A percentile compares a stretch with the other conserved stretches of the same genome.
Evolutionary conservation across 495 filamentous ascomycete genomes (phyloP).

Genomic region (Podospora pseudoanserina): DNA sequence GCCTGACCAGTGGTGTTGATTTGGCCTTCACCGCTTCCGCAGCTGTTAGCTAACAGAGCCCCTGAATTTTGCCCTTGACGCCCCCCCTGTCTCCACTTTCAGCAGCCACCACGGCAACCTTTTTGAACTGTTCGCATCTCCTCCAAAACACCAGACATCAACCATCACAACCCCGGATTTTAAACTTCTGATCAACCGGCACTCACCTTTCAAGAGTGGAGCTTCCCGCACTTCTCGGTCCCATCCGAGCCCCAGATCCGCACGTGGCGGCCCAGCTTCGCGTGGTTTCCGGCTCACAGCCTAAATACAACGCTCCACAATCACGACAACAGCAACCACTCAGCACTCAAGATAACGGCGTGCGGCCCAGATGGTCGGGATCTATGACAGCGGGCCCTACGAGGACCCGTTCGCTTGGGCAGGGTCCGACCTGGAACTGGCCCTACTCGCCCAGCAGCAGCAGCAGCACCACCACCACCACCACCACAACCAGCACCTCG

Average conservation of each 20-base stretch:
- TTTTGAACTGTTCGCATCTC: background rate
- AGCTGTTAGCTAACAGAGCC: background rate
- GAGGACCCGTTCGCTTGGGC: constrained; percentile 23
- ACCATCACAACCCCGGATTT: constrained; percentile 5
- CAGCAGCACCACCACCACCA: background rate
- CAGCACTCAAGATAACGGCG: background rate
- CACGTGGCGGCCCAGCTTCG: constrained; percentile 17
- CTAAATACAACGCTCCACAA: constrained; percentile 25
- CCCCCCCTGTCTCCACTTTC: constrained; percentile 5
- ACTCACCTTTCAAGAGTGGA: constrained; percentile 15
- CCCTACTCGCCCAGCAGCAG: constrained; percentile 8
- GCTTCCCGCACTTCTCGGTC: constrained; percentile 14
- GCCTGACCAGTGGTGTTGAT: background rate
- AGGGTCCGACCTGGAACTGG: constrained; percentile 15
- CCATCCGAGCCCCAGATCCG: constrained; percentile 3
- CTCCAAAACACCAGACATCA: background rate
- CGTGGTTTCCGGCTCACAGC: constrained; percentile 12
- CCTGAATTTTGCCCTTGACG: background rate
- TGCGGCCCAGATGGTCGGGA: background rate
- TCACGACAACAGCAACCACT: constrained; percentile 12
- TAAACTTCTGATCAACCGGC: background rate
- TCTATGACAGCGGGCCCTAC: constrained; percentile 8
- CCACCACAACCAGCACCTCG: background rate
- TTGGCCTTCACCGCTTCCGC: background rate
- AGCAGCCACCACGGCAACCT: background rate